phyloP scores from a whole-genome alignment of 257 asterid species.

The Ajuga chamaepitys region DNA sequence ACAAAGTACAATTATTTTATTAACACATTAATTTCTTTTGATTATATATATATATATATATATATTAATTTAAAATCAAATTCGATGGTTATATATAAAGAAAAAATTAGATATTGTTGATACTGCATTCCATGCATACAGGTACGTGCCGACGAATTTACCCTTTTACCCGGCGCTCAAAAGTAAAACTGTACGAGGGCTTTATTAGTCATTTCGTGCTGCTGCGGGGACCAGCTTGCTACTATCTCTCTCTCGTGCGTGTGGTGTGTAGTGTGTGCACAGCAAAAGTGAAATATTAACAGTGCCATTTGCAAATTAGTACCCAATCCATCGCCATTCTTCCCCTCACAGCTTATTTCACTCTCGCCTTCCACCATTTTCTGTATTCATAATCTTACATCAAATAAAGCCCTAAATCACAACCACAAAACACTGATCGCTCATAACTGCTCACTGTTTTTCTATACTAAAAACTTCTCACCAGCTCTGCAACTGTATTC shows the following conservation, averaged over 20 bases:
- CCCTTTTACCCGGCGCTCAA: too few relatives aligned
- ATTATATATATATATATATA: too few relatives aligned
- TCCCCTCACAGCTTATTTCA: background rate
- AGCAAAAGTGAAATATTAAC: background rate
- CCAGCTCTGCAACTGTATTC: background rate
- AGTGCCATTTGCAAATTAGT: background rate
- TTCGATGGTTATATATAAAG: too few relatives aligned
- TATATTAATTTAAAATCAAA: too few relatives aligned
- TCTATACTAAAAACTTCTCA: background rate
- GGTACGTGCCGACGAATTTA: too few relatives aligned
- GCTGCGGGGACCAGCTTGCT: slow-evolving; percentile 12
- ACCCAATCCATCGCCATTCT: background rate
- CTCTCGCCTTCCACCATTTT: too few relatives aligned
- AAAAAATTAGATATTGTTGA: too few relatives aligned
- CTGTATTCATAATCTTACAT: background rate
- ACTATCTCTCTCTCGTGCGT: background rate
- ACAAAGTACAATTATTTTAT: too few relatives aligned
- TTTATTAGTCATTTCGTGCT: background rate
- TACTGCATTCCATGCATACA: too few relatives aligned
- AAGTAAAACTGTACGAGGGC: background rate
- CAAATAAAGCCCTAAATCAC: background rate
- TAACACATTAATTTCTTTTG: too few relatives aligned
- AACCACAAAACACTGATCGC: background rate
- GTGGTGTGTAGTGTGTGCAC: background rate
- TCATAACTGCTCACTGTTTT: background rate